Percentiles rank a stretch among this genome's conserved stretches.
Evolutionary conservation across 805 yeast species (phyloP).

Genomic region (Metschnikowia santaceciliae): DNA sequence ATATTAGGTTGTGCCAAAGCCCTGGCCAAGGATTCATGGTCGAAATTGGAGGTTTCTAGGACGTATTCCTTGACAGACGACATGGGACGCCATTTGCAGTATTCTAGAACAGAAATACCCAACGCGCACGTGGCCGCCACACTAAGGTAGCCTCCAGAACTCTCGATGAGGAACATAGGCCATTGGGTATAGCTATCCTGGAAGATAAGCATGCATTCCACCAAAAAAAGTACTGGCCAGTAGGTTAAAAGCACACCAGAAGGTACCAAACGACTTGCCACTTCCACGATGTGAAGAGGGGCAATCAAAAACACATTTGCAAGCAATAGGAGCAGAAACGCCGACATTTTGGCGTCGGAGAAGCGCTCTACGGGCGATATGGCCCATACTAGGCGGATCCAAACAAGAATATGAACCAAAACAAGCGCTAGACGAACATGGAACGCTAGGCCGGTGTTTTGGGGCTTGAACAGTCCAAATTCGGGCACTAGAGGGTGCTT

Average conservation of each 20-base stretch:
- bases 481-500: not conserved
- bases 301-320: constrained; percentile 19
- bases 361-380: constrained; percentile 22
- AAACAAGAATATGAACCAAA: constrained; percentile 15
- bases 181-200: constrained; percentile 27
- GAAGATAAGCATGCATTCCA: constrained; percentile 20
- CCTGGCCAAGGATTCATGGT: constrained; percentile 16
- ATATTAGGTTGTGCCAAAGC: constrained; percentile 26
- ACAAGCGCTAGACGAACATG: constrained; percentile 21
- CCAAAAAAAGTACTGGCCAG: constrained; percentile 30
- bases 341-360: constrained; percentile 19
- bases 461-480: constrained; percentile 20
- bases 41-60: not conserved
- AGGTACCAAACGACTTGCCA: constrained; percentile 34
- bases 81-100: constrained; percentile 34
- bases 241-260: constrained; percentile 36
- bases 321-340: constrained; percentile 12
- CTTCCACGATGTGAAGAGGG: constrained; percentile 45
- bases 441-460: constrained; percentile 25
- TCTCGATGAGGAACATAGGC: constrained; percentile 15
- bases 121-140: constrained; percentile 23
- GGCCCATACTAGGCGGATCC: constrained; percentile 11
- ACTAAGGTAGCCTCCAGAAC: constrained; percentile 5
- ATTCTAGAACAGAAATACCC: constrained; percentile 38
- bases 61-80: not conserved